Percentiles rank a stretch among this genome's conserved stretches.
These are phyloP conservation scores for Suillus subluteus DNA, from an alignment of 768 basidiomycete species.

Conservation along the genomic window DNA sequence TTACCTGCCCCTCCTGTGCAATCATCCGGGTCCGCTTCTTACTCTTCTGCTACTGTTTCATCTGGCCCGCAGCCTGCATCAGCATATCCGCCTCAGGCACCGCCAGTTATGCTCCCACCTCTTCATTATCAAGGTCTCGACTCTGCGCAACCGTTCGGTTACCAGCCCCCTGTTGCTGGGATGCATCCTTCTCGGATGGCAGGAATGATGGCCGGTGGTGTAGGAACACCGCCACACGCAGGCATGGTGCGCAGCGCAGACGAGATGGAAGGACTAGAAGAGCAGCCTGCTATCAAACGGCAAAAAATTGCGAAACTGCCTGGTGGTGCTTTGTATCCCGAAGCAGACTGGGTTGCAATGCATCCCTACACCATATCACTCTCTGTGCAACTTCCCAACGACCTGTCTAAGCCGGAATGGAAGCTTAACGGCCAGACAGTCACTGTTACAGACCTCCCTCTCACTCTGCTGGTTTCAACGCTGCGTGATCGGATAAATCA, in stretches of 20 bases:
- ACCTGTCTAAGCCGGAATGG: conserved; percentile 89
- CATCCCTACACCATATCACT: conserved; percentile 92
- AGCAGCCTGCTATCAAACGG: conserved; percentile 82
- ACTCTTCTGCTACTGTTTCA: conserved; percentile 84
- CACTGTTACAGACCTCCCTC: conserved; percentile 79
- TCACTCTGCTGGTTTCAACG: conserved; percentile 84
- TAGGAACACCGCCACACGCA: conserved; percentile 49
- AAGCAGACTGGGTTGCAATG: conserved; percentile 88
- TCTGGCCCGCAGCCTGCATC: conserved; percentile 93
- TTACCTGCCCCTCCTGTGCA: conserved; percentile 71
- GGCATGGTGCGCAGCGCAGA: conserved; percentile 83
- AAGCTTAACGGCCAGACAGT: conserved; percentile 84
- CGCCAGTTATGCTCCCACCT: conserved; percentile 82
- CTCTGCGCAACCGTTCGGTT: conserved; percentile 78
- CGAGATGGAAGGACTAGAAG: conserved; percentile 76
- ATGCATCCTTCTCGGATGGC: conserved; percentile 74
- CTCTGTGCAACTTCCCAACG: conserved; percentile 79
- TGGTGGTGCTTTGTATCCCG: conserved; percentile 82
- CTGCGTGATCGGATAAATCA: conserved; percentile 87
- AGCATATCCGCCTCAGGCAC: conserved; percentile 55
- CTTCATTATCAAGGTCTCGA: conserved; percentile 83
- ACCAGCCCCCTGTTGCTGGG: conserved; percentile 68
- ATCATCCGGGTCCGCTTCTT: conserved; percentile 46
- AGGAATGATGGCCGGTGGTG: conserved; percentile 53
- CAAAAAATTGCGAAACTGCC: conserved; percentile 86